phyloP scores from a whole-genome alignment of 176 grass and related monocot species.

The Elaeis guineensis region DNA sequence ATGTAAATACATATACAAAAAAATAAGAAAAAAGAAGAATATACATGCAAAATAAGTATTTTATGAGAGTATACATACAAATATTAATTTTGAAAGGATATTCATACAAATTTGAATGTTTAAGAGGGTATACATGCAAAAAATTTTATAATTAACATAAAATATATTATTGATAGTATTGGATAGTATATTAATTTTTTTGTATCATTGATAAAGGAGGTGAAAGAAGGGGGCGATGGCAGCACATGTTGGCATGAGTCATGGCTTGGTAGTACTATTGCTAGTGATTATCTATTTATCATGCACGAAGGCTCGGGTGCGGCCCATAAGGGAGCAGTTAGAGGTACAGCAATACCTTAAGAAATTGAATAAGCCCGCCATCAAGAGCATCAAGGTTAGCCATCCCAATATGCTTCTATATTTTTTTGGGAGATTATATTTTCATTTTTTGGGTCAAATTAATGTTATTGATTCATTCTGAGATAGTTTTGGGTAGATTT shows the following conservation, averaged over 20 bases:
- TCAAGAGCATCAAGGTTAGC: constrained; percentile 46
- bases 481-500: neutral
- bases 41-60: too few species aligned
- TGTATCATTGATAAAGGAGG: too few species aligned
- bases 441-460: neutral
- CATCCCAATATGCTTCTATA: neutral
- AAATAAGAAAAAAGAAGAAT: too few species aligned
- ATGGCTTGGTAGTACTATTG: neutral
- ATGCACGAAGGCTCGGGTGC: neutral
- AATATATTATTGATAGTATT: too few species aligned
- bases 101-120: too few species aligned
- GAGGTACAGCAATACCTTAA: constrained; percentile 28
- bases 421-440: neutral
- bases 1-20: too few species aligned
- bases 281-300: constrained; percentile 5
- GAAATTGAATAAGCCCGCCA: constrained; percentile 38
- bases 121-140: too few species aligned
- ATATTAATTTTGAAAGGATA: too few species aligned
- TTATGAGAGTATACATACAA: too few species aligned
- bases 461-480: neutral
- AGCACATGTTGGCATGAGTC: constrained; percentile 4
- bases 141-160: too few species aligned
- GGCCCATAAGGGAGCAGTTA: constrained; percentile 7
- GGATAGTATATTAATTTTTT: too few species aligned
- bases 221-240: constrained; percentile 18